Base-by-base conservation (phyloP, 1,139 yeast species). In the Candida smagusa region DNA sequence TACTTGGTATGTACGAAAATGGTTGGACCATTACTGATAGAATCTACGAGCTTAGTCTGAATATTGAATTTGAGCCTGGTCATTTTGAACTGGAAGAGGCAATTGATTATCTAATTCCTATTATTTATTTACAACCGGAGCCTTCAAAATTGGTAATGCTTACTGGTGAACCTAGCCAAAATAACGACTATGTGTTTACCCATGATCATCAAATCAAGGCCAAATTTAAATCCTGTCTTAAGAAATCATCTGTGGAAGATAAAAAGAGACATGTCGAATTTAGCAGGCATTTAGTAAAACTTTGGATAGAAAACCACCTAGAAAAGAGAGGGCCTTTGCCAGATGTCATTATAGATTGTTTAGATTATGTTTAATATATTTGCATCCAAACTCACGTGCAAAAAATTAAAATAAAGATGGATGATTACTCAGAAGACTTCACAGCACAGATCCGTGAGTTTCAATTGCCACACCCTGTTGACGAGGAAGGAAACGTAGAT, bases 21-120 rank as follows among this genome's bases (percentile, higher is more conserved):
- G 56, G 56, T 0, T 48, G 58, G 50, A 58, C 52, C n/a, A 22
- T 59, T 7, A 45, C 54, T 7, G 52, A 49, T 25, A 49, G 42
- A 28, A 38, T 40, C 27, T 41, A 43, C 43, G 37, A 44, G 45
- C 25, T 48, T 19, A 37, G 46, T 24, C 37, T 30, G 23, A 35
- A 37, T n/a, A 22, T 44, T 7, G 16, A 33, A 7, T 16, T 23
- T 12, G 45, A 43, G 7, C 52, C 38, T 3, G 33, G 42, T 24
- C 37, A 49, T 26, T 59, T 65, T 66, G 49, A 51, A 12, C 28
- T 39, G 2, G 31, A 33, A 5, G 40, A 47, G 25, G 51, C 55
- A 1, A 46, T 44, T 8, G 35, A 35, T 3, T 48, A 46, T 31
- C 39, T 63, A 12, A 41, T 56, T 8, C 68, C 69, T 29, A 49